Evolutionary conservation across 345 rosid species (phyloP).

Genomic region (Pseudoturritis turrita): DNA sequence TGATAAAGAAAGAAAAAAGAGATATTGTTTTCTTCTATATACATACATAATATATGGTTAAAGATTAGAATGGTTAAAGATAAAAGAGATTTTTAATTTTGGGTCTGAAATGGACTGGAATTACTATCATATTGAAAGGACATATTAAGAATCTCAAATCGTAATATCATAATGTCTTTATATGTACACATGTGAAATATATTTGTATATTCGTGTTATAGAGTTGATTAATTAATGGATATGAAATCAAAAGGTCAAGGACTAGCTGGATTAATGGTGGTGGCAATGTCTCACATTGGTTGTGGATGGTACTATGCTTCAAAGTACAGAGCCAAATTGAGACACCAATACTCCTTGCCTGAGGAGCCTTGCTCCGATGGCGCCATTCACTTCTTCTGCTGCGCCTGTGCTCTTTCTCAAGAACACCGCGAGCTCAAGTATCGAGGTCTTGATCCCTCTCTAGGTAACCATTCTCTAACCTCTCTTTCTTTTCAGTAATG

Average conservation of each 20-base stretch:
- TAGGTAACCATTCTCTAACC: constrained; percentile 14
- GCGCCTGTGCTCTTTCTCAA: constrained; percentile 30
- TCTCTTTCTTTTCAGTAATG: not conserved
- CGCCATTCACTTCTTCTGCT: constrained; percentile 22
- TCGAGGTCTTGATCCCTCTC: constrained; percentile 31
- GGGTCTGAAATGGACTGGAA: no score
- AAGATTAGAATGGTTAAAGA: no score
- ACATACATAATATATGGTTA: no score
- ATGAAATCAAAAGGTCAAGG: constrained; percentile 8
- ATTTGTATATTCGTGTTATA: not conserved
- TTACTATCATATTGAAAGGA: no score
- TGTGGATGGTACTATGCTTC: constrained; percentile 33
- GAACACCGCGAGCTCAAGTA: constrained; percentile 30
- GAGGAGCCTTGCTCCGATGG: constrained; percentile 32
- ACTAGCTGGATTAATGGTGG: constrained; percentile 18
- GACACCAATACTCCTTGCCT: constrained; percentile 25
- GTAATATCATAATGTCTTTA: not conserved
- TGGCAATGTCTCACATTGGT: constrained; percentile 31
- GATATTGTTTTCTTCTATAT: no score
- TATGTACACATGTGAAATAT: not conserved
- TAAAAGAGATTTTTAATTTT: no score
- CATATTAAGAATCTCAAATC: no score
- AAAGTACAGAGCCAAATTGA: constrained; percentile 25
- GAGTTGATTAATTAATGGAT: not conserved
- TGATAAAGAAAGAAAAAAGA: no score